Base-by-base conservation (phyloP, 345 rosid genomes). In the Lumnitzera littorea region DNA sequence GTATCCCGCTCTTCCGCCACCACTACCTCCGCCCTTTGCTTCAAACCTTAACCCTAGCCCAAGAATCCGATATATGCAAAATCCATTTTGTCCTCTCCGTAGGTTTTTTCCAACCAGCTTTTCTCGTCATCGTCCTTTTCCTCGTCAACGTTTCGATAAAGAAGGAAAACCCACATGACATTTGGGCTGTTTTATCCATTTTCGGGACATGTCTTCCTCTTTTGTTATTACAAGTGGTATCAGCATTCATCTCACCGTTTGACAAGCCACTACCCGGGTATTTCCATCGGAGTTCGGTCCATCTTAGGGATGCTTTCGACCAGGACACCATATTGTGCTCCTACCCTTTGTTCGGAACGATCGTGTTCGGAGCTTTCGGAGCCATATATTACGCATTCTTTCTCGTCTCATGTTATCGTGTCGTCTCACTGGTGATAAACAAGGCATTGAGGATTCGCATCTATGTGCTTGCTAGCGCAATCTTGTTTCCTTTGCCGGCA, bases 81-180 rank as follows among this genome's bases (percentile, higher is more conserved):
- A 10, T 77, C 51, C 83, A 84, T 53, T 53, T 72, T 10, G 67
- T 79, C 43, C 73, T 84, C 60, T 84, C 90, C 0, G 64, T 84
- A 36, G 95, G 95, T 6, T 69, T 84, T 31, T 68, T 77, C 61
- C 75, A 84, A 68, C 90, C 95, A 1, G 83, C 80, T 43, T 84
- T 81, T 66, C 73, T 82, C 54, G 62, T 84, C 11, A 84, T 76
- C 58, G 47, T 80, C 15, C 80, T 87, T 36, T 84, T 78, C 62
- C 82, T 82, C 14, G 71, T 87, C 52, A 80, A 75, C 48, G 75
- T 79, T 47, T 87, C 95, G 29, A 73, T 77, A 68, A 72, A 74
- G 70, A 67, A 75, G 52, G 61, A 20, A 20, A 56, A 65, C 51
- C 88, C 83, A 0, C 62, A 69, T 3, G 53, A 68, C 46, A 60